Evolutionary conservation across 2,329 filamentous ascomycete genomes (phyloP).

Genomic region (Venturia oleaginea): DNA sequence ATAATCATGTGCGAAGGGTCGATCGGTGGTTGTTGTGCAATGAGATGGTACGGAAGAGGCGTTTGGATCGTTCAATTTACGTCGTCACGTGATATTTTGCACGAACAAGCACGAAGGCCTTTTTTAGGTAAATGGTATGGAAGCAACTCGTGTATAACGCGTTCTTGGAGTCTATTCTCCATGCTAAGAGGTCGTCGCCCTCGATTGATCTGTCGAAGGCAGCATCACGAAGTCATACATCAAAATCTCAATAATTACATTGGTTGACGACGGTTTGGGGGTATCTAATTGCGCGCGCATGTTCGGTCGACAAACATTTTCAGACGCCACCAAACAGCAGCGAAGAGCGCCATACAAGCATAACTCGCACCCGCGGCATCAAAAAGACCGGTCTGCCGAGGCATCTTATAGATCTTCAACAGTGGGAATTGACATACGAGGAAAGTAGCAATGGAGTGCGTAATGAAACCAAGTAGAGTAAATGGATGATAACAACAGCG

Average conservation of each 20-base stretch:
- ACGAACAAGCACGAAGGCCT: background rate
- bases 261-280: background rate
- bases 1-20: background rate
- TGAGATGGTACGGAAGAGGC: background rate
- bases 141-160: background rate
- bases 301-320: background rate
- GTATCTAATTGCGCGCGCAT: background rate
- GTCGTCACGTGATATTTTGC: background rate
- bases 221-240: too few relatives aligned
- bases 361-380: background rate
- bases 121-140: background rate
- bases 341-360: background rate
- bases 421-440: background rate
- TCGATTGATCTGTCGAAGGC: too few relatives aligned
- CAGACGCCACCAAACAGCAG: background rate
- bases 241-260: background rate
- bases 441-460: background rate
- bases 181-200: too few relatives aligned
- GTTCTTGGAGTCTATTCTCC: background rate
- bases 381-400: background rate
- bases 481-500: background rate
- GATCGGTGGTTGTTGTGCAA: background rate
- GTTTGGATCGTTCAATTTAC: background rate
- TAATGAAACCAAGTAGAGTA: conserved; percentile 5
- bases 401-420: background rate